A percentile compares a stretch with the other conserved stretches of the same genome.
Conservation (phyloP, 768 basidiomycete species). For the Suillus sp. region DNA sequence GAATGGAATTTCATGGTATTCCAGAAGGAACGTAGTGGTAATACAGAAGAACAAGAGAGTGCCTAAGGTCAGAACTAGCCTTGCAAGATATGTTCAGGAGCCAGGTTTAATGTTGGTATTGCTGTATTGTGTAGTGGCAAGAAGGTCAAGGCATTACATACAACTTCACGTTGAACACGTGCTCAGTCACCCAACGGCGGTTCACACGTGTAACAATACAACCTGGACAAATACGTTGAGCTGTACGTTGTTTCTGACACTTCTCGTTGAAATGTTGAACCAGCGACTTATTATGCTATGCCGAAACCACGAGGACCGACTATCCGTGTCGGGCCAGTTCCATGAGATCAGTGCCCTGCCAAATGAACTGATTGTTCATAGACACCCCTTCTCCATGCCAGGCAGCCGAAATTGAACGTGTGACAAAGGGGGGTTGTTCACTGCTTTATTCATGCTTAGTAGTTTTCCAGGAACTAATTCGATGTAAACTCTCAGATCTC, state of each 20-base stretch:
- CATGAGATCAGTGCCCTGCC: conserved; percentile 5
- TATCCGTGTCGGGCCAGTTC: conserved; percentile 22
- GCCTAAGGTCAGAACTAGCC: neutral
- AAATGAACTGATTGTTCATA: conserved; percentile 18
- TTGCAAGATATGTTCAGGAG: neutral
- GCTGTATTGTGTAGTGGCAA: neutral
- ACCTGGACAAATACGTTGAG: neutral
- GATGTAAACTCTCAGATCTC: neutral
- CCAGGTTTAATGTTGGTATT: neutral
- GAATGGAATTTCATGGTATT: neutral
- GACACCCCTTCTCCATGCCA: conserved; percentile 24
- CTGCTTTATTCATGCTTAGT: conserved; percentile 17
- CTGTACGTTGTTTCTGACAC: conserved; percentile 3
- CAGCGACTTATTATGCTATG: conserved; percentile 14
- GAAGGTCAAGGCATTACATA: neutral
- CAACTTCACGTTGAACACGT: neutral
- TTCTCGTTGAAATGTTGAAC: neutral
- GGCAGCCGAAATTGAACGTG: conserved; percentile 31
- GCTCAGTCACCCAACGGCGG: neutral
- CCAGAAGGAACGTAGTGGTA: conserved; percentile 1
- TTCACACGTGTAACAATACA: neutral
- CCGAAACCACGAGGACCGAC: conserved; percentile 32
- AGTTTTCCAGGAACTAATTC: neutral
- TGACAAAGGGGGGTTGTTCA: conserved; percentile 20
- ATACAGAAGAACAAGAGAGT: neutral